Conservation (phyloP, 768 basidiomycete species). For the Neoboletus magnificus region DNA sequence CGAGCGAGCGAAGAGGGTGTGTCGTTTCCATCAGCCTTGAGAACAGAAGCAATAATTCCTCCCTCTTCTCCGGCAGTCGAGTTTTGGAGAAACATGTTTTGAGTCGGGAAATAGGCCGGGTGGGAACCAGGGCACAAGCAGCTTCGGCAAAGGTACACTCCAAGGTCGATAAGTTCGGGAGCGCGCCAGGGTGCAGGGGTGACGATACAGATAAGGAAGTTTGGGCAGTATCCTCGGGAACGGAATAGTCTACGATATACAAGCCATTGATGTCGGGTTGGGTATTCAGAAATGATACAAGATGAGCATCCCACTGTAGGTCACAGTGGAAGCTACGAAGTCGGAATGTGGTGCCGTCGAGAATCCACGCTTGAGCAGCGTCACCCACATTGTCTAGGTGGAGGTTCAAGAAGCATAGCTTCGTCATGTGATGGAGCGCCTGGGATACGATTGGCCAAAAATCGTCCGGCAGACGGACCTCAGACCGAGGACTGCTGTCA, state of each 20-base stretch:
- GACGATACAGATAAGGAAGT: constrained; percentile 16
- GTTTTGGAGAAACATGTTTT: constrained; percentile 67
- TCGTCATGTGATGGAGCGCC: constrained; percentile 46
- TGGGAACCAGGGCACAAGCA: constrained; percentile 52
- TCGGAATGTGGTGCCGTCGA: constrained; percentile 44
- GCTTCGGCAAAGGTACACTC: constrained; percentile 72
- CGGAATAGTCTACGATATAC: constrained; percentile 36
- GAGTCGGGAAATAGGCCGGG: constrained; percentile 56
- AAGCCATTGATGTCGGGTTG: constrained; percentile 26
- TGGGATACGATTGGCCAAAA: constrained; percentile 51
- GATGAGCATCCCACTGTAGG: constrained; percentile 57
- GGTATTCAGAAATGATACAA: constrained; percentile 37
- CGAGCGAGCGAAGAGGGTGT: constrained; percentile 46
- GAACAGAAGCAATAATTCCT: constrained; percentile 49
- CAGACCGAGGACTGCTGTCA: background rate
- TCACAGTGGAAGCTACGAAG: constrained; percentile 65
- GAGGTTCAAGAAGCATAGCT: constrained; percentile 52
- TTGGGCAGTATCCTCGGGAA: constrained; percentile 9
- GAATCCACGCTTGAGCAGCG: constrained; percentile 36
- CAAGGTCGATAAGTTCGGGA: constrained; percentile 50
- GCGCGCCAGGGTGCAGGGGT: constrained; percentile 28
- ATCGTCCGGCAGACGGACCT: constrained; percentile 28
- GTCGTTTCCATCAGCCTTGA: constrained; percentile 45
- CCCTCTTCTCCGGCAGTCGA: constrained; percentile 45
- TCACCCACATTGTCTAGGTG: constrained; percentile 32